These are phyloP conservation scores for Sporobolomyces pararoseus DNA, from an alignment of 768 basidiomycete species.

Conservation along the genomic window DNA sequence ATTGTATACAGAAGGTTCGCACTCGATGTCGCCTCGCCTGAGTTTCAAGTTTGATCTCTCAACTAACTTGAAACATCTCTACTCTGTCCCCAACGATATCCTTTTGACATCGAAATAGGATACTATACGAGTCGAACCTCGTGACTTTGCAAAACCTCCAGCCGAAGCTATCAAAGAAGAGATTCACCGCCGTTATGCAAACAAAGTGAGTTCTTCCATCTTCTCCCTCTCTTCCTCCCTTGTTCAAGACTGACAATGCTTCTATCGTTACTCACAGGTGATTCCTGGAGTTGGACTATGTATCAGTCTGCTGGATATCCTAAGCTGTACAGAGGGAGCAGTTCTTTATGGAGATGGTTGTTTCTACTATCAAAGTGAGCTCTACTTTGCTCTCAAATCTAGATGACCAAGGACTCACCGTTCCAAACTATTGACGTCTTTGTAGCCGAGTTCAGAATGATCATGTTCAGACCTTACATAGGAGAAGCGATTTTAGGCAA, in stretches of 20 bases:
- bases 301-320: constrained; percentile 81
- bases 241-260: neutral
- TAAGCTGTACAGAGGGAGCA: constrained; percentile 82
- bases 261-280: constrained; percentile 53
- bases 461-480: constrained; percentile 84
- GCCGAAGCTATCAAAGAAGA: constrained; percentile 77
- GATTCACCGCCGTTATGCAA: constrained; percentile 93
- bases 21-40: neutral
- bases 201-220: constrained; percentile 53
- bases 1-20: constrained; percentile 40
- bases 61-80: neutral
- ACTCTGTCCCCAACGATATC: neutral
- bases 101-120: constrained; percentile 58
- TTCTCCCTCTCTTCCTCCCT: neutral
- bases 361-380: constrained; percentile 83
- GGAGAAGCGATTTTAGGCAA: constrained; percentile 86
- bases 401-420: too few relatives aligned
- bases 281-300: constrained; percentile 88
- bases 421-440: neutral
- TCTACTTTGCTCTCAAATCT: neutral
- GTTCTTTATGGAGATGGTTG: constrained; percentile 91
- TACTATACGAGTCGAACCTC: constrained; percentile 80
- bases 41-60: neutral
- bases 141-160: constrained; percentile 72
- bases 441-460: constrained; percentile 78